Evolutionary conservation across 768 basidiomycete genomes (phyloP), one percentile per base, ranked within the genome.

Genomic region (Lactarius deliciosus): DNA sequence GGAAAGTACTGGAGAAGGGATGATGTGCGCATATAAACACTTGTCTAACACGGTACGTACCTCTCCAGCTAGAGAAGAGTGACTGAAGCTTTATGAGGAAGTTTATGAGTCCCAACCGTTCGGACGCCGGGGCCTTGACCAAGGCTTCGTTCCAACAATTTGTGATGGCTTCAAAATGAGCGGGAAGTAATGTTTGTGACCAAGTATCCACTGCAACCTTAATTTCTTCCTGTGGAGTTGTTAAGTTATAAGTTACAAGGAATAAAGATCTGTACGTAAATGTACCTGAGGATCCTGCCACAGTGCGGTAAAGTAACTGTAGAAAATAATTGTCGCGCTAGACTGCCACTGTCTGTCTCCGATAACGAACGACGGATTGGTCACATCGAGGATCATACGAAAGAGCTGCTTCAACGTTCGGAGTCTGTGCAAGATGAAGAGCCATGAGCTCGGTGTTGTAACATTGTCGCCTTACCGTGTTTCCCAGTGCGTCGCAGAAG

Each of bases 301-400:
- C 58, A 89, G 68, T 2, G 84, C 73, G 15, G 79, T 78, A 72
- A 92, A 91, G 75, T 84, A 91, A 38, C 76, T 76, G 54, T 79
- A 78, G 71, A 91, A 88, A 60, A 90, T 76, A 53, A 83, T 81
- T 13, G 80, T 78, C 18, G 90, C 80, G 62, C 82, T 85, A 2
- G 85, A 81, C 20, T 84, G 81, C 89, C 89, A 91, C 73, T 89
- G 87, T 18, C 86, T 80, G 62, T 83, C 87, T 67, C 88, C 86
- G 3, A 89, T 80, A 40, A 76, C 73, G 71, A 90, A 88, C 0
- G 81, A 79, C 0, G 86, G 85, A 67, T 82, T 87, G 11, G 83
- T 88, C 9, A 88, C 80, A 70, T 91, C 89, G 40, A 88, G 75
- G 25, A 90, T 76, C 62, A 92, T 81, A 30, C 83, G 83, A 74